phyloP scores from a whole-genome alignment of 2,329 filamentous ascomycete species.

The Colletotrichum higginsianum region DNA sequence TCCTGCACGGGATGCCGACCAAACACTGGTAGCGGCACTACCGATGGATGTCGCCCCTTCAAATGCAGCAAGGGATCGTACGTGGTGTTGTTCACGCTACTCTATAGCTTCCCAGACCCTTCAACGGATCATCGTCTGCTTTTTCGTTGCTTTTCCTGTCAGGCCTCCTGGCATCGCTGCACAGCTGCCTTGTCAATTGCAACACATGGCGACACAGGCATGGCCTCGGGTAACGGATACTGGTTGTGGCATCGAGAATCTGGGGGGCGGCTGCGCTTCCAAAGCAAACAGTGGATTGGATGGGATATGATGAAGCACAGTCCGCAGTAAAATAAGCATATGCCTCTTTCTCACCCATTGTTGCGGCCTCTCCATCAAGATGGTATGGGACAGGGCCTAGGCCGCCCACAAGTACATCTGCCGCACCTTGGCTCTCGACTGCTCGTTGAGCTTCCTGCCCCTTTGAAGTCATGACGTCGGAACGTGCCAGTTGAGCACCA shows the following conservation, averaged over 20 bases:
- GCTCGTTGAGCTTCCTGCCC: constrained; percentile 1
- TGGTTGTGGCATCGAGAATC: not conserved
- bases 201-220: constrained; percentile 3
- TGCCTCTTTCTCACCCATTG: constrained; percentile 4
- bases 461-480: constrained; percentile 36
- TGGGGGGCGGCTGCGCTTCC: constrained; percentile 35
- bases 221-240: not conserved
- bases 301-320: not conserved
- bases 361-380: not conserved
- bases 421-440: not conserved
- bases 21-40: constrained; percentile 1
- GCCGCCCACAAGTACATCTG: not conserved
- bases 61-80: not conserved
- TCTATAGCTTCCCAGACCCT: not conserved
- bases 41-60: constrained; percentile 3
- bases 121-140: constrained; percentile 17
- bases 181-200: constrained; percentile 1
- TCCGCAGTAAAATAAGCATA: not conserved
- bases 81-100: too few species aligned
- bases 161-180: constrained; percentile 6
- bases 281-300: constrained; percentile 10
- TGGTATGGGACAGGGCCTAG: constrained; percentile 23
- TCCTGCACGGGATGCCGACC: constrained; percentile 1
- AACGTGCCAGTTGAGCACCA: constrained; percentile 4
- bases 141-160: constrained; percentile 6